phyloP scores from a whole-genome alignment of 768 basidiomycete species.

The Boletus vermiculosoides region DNA sequence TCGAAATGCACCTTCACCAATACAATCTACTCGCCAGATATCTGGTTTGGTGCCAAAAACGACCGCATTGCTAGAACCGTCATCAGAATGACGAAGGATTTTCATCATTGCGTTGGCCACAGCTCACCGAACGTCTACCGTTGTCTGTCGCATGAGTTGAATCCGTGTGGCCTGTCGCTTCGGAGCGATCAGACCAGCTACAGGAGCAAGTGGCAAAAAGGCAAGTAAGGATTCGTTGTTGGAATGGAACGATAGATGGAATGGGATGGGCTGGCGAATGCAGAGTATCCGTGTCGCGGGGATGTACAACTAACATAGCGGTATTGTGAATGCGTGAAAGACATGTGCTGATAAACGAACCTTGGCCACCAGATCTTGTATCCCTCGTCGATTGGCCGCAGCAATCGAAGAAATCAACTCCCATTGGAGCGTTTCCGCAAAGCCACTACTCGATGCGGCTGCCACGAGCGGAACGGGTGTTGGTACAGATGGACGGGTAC shows the following conservation, averaged over 20 bases:
- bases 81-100: neutral
- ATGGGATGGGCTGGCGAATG: constrained; percentile 60
- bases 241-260: constrained; percentile 61
- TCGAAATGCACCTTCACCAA: constrained; percentile 63
- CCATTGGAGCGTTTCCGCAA: constrained; percentile 51
- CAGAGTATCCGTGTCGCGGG: constrained; percentile 61
- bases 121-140: constrained; percentile 58
- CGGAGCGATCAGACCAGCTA: constrained; percentile 27
- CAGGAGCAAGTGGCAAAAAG: constrained; percentile 60
- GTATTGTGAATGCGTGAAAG: neutral
- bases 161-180: constrained; percentile 47
- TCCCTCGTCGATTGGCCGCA: constrained; percentile 34
- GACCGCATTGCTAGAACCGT: constrained; percentile 41
- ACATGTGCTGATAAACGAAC: constrained; percentile 16
- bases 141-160: constrained; percentile 63
- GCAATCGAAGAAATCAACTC: constrained; percentile 42
- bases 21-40: constrained; percentile 65
- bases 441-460: constrained; percentile 35
- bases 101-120: neutral
- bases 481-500: constrained; percentile 55
- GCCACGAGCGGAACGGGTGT: constrained; percentile 46
- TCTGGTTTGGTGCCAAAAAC: constrained; percentile 59
- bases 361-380: constrained; percentile 40
- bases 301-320: constrained; percentile 42
- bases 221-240: constrained; percentile 54